Percentiles rank a stretch among this genome's conserved stretches.
phyloP scores from a whole-genome alignment of 805 yeast species.

The Groenewaldozyma salmanticensis region DNA sequence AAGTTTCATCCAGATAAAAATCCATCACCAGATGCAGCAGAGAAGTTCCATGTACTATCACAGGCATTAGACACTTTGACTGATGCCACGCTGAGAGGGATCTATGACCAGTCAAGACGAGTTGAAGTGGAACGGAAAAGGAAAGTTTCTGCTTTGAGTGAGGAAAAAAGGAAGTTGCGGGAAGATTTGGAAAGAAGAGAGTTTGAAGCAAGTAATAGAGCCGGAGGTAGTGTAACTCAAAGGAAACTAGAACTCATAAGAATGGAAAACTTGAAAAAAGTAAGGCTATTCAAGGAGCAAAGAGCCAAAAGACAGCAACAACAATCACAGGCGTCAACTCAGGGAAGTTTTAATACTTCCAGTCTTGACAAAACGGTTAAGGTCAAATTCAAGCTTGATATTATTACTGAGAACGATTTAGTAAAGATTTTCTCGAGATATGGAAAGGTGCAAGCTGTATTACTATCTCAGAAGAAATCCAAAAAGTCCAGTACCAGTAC shows the following conservation, averaged over 20 bases:
- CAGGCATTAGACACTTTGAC: conserved; percentile 18
- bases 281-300: conserved; percentile 11
- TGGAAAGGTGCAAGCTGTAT: conserved; percentile 3
- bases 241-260: conserved; percentile 11
- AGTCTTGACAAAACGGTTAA: conserved; percentile 2
- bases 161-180: conserved; percentile 12
- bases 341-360: neutral
- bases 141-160: conserved; percentile 9
- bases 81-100: conserved; percentile 7
- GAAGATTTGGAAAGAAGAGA: conserved; percentile 19
- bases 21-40: conserved; percentile 20
- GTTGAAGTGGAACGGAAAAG: conserved; percentile 9
- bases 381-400: neutral
- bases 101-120: conserved; percentile 14
- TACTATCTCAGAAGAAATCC: conserved; percentile 2
- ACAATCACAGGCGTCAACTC: neutral
- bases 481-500: conserved; percentile 1
- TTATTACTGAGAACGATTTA: neutral
- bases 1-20: conserved; percentile 35
- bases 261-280: conserved; percentile 13
- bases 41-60: conserved; percentile 19
- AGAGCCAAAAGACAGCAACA: conserved; percentile 4
- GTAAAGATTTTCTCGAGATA: conserved; percentile 1
- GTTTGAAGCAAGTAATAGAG: conserved; percentile 9
- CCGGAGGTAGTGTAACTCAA: neutral